Conservation (phyloP, 371 early-diverging fungal species). For the Lichtheimia ramosa region DNA sequence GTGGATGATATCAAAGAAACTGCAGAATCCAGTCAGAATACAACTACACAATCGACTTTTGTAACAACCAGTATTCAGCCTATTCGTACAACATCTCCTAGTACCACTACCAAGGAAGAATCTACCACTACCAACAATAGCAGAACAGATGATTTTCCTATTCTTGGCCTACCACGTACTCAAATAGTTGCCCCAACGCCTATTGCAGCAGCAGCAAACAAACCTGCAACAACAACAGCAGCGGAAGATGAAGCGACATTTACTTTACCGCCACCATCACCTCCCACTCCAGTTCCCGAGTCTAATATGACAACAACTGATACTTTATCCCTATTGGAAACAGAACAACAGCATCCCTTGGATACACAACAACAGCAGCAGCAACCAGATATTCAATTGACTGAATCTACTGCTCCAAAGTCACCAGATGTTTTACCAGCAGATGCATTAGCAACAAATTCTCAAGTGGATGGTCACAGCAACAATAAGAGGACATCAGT, state of each 20-base stretch:
- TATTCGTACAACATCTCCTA: neutral
- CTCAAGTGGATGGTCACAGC: neutral
- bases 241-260: too few relatives aligned
- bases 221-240: too few relatives aligned
- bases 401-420: neutral
- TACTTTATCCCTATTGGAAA: too few relatives aligned
- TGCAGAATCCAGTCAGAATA: neutral
- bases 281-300: too few relatives aligned
- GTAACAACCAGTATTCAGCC: neutral
- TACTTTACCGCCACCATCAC: too few relatives aligned
- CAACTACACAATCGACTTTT: neutral
- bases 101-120: neutral
- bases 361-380: too few relatives aligned
- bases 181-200: too few relatives aligned
- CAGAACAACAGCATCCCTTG: too few relatives aligned
- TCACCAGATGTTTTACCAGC: neutral
- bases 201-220: too few relatives aligned
- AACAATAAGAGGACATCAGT: constrained; percentile 14
- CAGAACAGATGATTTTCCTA: neutral
- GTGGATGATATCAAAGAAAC: neutral
- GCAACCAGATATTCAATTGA: too few relatives aligned
- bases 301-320: too few relatives aligned
- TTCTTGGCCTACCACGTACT: neutral
- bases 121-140: neutral
- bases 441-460: neutral